Percentiles rank a stretch among this genome's conserved stretches.
Conservation (phyloP, 768 basidiomycete genomes). For the Lactifluus subvellereus region DNA sequence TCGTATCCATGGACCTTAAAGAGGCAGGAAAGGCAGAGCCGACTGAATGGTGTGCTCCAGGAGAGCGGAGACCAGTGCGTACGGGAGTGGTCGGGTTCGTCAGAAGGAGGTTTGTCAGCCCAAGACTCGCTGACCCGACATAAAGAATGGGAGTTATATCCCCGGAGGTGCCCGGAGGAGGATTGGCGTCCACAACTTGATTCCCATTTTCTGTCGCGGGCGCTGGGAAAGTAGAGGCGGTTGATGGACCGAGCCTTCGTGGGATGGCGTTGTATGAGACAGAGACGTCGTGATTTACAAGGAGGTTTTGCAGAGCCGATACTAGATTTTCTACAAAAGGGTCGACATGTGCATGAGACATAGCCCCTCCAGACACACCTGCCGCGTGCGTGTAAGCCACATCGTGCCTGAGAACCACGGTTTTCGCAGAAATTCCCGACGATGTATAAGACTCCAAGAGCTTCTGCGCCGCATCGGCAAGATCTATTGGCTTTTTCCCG, state of each 20-base stretch:
- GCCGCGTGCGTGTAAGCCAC: conserved; percentile 68
- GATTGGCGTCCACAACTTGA: not conserved
- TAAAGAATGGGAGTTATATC: conserved; percentile 35
- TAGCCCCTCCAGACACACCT: conserved; percentile 36
- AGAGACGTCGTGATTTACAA: conserved; percentile 1
- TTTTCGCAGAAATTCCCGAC: conserved; percentile 21
- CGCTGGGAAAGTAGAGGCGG: not conserved
- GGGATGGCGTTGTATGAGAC: conserved; percentile 35
- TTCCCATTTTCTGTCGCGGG: not conserved
- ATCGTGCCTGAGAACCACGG: conserved; percentile 62
- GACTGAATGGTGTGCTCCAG: not conserved
- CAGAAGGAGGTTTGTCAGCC: conserved; percentile 80
- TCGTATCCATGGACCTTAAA: conserved; percentile 72
- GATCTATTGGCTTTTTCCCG: conserved; percentile 63
- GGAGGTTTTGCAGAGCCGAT: conserved; percentile 27
- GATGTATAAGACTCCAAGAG: conserved; percentile 35
- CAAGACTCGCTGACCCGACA: conserved; percentile 76
- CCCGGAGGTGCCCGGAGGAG: not conserved
- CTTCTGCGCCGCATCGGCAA: conserved; percentile 42
- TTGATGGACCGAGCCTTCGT: conserved; percentile 21
- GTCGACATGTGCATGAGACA: not conserved
- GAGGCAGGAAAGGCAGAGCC: not conserved
- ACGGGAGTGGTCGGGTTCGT: conserved; percentile 67
- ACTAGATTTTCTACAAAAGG: conserved; percentile 33
- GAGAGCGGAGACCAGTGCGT: not conserved